Percentiles rank a stretch among this genome's conserved stretches.
Evolutionary conservation across 345 rosid species (phyloP).

Genomic region (Lumnitzera littorea): DNA sequence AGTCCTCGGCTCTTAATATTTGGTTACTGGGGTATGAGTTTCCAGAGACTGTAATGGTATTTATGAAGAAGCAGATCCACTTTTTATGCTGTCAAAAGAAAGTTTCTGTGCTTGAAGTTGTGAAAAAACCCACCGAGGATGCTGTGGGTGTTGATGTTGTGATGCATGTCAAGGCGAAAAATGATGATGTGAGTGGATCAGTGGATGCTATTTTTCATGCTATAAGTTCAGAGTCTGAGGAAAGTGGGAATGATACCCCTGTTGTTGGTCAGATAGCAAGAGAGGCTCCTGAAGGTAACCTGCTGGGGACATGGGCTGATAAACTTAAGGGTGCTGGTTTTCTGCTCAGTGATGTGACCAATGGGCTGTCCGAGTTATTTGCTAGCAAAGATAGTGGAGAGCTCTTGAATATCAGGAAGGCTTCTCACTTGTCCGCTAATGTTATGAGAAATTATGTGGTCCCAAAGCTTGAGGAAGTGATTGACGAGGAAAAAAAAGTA

Average conservation of each 20-base stretch:
- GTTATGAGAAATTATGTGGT: constrained; percentile 87
- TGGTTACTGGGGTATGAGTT: constrained; percentile 96
- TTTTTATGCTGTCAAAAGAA: constrained; percentile 77
- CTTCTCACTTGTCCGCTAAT: constrained; percentile 59
- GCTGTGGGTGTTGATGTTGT: constrained; percentile 55
- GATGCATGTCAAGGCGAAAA: constrained; percentile 62
- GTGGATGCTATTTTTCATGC: constrained; percentile 69
- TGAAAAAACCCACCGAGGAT: constrained; percentile 51
- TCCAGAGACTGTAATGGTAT: constrained; percentile 91
- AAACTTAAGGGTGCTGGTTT: constrained; percentile 46
- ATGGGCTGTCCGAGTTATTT: constrained; percentile 76
- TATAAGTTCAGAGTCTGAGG: constrained; percentile 36
- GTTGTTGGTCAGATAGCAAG: constrained; percentile 65
- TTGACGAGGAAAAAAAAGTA: constrained; percentile 86
- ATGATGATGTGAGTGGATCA: constrained; percentile 54
- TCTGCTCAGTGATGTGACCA: constrained; percentile 57
- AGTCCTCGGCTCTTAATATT: constrained; percentile 79
- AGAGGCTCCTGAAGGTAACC: constrained; percentile 82
- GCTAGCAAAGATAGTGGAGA: constrained; percentile 73
- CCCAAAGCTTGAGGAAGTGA: constrained; percentile 79
- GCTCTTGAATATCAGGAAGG: constrained; percentile 72
- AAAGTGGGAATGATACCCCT: constrained; percentile 30
- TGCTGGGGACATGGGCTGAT: constrained; percentile 76
- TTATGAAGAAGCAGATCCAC: constrained; percentile 63
- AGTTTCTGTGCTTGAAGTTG: constrained; percentile 63